Base-by-base conservation (phyloP, 2,329 filamentous ascomycete genomes). In the Cephalotrichum gorgonifer region DNA sequence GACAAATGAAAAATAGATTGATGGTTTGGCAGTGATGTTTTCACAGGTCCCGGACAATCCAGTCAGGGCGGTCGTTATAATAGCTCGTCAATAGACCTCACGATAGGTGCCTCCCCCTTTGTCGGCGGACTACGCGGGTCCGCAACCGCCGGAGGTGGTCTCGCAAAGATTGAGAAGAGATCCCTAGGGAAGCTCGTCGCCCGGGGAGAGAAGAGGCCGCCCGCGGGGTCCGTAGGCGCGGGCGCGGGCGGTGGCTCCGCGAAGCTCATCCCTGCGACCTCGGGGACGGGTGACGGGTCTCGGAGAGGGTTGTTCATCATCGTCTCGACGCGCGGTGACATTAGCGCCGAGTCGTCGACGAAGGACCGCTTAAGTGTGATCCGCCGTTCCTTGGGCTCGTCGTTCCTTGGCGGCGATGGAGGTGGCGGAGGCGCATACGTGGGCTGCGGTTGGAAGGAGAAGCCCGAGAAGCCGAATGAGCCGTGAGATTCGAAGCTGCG, bases 41-140 rank as follows among this genome's bases (percentile, higher is more conserved):
- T n/a, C n/a, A n/a, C 30, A 33, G 4, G 12, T 4, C 30, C 8
- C 6, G 30, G 12, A 15, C 4, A 33, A 15, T 33, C 4, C n/a
- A 15, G 12, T 30, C 12, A 33, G 4, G 41, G 4, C 41, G 25
- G 25, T 8, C 17, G 43, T 71, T 73, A 89, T 64, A 90, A 70
- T 47, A 88, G 71, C 58, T 89, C 85, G 61, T 87, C 83, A 58
- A 91, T 91, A 51, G 83, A 89, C 50, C 86, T 74, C 47, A 82
- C 79, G 52, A 91, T 89, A 3, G 86, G 84, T 51, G 79, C 81
- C 61, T 85, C 83, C 35, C 86, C 85, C 58, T 78, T 79, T 12
- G 83, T 86, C 1, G 85, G 83, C 15, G 86, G 86, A 61, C 85
- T 89, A 56, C 86, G 71, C 14, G 86, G 86, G 60, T 90, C 85